Conservation (phyloP, 805 yeast species). For the Sugiyamaella lignohabitans region DNA sequence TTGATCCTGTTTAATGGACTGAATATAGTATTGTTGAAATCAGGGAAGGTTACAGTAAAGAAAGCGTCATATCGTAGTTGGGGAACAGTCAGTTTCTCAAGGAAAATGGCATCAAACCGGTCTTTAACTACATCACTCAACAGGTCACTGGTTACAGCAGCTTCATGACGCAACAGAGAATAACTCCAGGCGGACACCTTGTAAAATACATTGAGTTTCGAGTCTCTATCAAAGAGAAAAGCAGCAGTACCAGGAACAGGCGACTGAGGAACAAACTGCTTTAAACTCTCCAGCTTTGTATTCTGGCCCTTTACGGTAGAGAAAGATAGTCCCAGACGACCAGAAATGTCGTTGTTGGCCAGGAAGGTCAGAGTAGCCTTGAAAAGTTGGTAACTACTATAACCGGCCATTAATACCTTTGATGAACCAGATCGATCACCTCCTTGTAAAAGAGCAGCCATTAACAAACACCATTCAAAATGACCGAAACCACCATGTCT, state of each 20-base stretch:
- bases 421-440: constrained; percentile 68
- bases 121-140: constrained; percentile 77
- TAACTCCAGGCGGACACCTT: constrained; percentile 71
- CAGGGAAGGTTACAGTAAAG: constrained; percentile 40
- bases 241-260: background rate
- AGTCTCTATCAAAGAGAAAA: constrained; percentile 17
- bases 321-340: constrained; percentile 19
- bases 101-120: constrained; percentile 71
- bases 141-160: constrained; percentile 58
- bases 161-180: constrained; percentile 53
- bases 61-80: constrained; percentile 57
- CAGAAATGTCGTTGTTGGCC: constrained; percentile 66
- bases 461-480: constrained; percentile 76
- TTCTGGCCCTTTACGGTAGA: constrained; percentile 9
- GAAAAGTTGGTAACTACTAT: constrained; percentile 87
- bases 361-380: constrained; percentile 78
- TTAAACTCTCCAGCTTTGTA: constrained; percentile 3
- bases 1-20: constrained; percentile 68
- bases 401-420: constrained; percentile 75
- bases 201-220: constrained; percentile 71
- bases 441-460: constrained; percentile 78
- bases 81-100: constrained; percentile 47
- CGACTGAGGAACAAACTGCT: constrained; percentile 5
- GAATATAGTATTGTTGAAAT: constrained; percentile 39
- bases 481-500: constrained; percentile 82